These are phyloP conservation scores for Trichoderma afroharzianum DNA, from an alignment of 2,329 filamentous ascomycete genomes.

Conservation along the genomic window DNA sequence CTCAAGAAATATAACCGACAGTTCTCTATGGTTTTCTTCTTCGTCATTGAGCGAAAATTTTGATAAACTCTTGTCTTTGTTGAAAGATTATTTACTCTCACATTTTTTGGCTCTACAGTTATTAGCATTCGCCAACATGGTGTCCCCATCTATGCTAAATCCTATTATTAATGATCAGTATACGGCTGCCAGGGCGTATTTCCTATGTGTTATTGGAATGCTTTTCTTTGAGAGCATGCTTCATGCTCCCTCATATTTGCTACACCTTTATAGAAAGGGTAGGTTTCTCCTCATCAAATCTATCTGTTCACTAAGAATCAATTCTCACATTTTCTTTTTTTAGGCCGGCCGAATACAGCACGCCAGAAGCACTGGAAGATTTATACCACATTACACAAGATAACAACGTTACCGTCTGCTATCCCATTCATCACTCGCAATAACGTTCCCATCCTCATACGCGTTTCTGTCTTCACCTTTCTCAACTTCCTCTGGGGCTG, in stretches of 20 bases:
- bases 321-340: not conserved
- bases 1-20: not conserved
- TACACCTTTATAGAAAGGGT: not conserved
- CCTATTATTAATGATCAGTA: slow-evolving; percentile 22
- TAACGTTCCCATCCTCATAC: slow-evolving; percentile 20
- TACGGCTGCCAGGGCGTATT: slow-evolving; percentile 20
- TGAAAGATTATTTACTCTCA: not conserved
- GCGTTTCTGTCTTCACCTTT: slow-evolving; percentile 21
- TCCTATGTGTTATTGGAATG: slow-evolving; percentile 22
- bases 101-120: not conserved
- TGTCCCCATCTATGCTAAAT: slow-evolving; percentile 14
- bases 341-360: not conserved
- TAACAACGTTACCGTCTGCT: not conserved
- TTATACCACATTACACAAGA: not conserved
- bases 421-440: slow-evolving; percentile 7
- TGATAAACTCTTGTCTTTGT: not conserved
- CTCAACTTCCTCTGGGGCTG: slow-evolving; percentile 25
- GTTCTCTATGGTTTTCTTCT: not conserved
- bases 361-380: not conserved
- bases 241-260: not conserved
- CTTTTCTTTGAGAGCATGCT: slow-evolving; percentile 23
- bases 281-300: not conserved
- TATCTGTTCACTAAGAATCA: not conserved
- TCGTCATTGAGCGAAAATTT: not conserved
- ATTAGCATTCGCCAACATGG: not conserved